A percentile compares a stretch with the other conserved stretches of the same genome.
Conservation (phyloP, 1,139 yeast genomes). For the Geotrichum citri-aurantii region DNA sequence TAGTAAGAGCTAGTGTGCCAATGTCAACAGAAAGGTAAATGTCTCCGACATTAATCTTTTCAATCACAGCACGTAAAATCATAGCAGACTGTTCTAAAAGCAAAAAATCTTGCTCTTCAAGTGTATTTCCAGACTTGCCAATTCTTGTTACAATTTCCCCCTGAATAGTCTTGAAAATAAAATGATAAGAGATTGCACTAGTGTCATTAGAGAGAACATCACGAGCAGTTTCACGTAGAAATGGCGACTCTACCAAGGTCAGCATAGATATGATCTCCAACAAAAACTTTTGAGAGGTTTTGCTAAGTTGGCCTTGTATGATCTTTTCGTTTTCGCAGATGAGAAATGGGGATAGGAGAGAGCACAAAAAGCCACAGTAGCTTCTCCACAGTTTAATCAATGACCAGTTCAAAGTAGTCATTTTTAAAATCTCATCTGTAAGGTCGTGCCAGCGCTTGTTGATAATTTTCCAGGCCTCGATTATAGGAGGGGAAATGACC, state of each 20-base stretch:
- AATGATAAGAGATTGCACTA: constrained; percentile 41
- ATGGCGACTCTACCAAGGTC: constrained; percentile 23
- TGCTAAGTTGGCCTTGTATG: constrained; percentile 19
- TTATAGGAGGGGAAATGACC: constrained; percentile 54
- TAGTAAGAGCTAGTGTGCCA: constrained; percentile 36
- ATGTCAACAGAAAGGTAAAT: constrained; percentile 42
- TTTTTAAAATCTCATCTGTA: constrained; percentile 23
- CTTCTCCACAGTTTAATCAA: constrained; percentile 29
- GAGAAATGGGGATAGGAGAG: constrained; percentile 34
- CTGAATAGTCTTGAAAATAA: constrained; percentile 34
- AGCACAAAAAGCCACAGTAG: constrained; percentile 45
- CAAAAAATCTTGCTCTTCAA: constrained; percentile 30
- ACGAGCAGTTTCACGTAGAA: constrained; percentile 43
- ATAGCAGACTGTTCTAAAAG: constrained; percentile 41
- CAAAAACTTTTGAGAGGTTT: constrained; percentile 21
- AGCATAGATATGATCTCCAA: constrained; percentile 26
- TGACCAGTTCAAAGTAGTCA: constrained; percentile 13
- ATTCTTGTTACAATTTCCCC: constrained; percentile 15
- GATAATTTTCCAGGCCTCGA: constrained; percentile 55
- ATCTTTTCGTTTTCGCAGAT: constrained; percentile 24
- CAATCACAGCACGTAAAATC: constrained; percentile 40
- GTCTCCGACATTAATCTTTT: constrained; percentile 38
- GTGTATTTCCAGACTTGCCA: background rate
- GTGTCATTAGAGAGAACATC: constrained; percentile 45
- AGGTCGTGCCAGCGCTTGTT: constrained; percentile 47